Evolutionary conservation across 108 stramenopile species (phyloP), one percentile per base, ranked within the genome.

Genomic region (Discostella pseudostelligera): DNA sequence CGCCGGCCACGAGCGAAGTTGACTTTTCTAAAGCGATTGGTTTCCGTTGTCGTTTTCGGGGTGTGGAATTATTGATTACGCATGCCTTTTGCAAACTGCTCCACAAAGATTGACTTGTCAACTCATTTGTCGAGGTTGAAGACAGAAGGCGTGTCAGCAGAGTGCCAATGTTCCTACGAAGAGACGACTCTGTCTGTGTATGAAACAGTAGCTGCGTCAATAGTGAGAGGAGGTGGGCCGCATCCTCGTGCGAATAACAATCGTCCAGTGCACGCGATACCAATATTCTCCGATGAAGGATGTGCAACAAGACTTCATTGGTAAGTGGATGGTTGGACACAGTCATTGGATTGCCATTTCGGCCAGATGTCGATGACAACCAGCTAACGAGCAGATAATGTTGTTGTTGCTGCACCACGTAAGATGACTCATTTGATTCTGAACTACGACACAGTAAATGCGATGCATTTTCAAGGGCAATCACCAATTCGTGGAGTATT

Each of bases 341-440:
- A 53, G 32, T 5, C 19, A 32, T 36, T 12, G 20, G n/a, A 16
- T 21, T 24, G 25, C 32, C 32, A 32, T 32, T 32, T 32, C 32
- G n/a, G 19, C 39, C 14, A n/a, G 8, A 47, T 2, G 11, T 0
- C 25, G 24, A 25, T 39, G 32, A 54, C 53, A 72, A 25, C 75
- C 62, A 76, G 36, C 67, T 47, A 53, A 76, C 22, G 8, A 76
- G 35, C 16, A 69, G 16, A n/a, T 76, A 53, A 56, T 76, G 75
- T 43, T 76, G 75, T 16, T 48, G 28, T 39, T 63, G 53, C 24
- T 17, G 24, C 8, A 8, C 12, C 19, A 21, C 14, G 25, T 12
- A 35, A 12, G 0, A 0, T 39, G 10, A 22, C 21, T 26, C 48
- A 13, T 29, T 21, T 21, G 13, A 3, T 16, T 49, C 12, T 16